Base-by-base conservation (phyloP, 2,329 filamentous ascomycete species). In the Aspergillus fumigatiaffinis region DNA sequence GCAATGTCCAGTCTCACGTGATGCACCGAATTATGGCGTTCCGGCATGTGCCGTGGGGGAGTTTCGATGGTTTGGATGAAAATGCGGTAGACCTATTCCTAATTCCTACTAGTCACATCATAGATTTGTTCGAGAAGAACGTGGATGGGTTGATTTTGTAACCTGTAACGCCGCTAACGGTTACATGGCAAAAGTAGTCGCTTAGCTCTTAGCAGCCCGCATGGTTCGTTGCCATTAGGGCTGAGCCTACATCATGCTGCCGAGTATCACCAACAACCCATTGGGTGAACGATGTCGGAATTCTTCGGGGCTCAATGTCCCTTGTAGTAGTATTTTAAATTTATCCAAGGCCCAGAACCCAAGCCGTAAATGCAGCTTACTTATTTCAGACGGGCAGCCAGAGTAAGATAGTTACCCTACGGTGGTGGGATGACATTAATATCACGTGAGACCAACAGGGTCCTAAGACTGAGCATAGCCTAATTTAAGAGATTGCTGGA, bases 291-390 rank as follows among this genome's bases (percentile, higher is more conserved):
- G 32, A 38, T 23, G 25, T 63, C 63, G 63, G 63, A 54, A 63
- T 55, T 58, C 56, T 60, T 65, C 63, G 63, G 63, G 60, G 47
- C 28, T 12, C 23, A 8, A 12, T 38, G 42, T 21, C 32, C 2
- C 32, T 6, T 17, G 32, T 17, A 38, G 14, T 38, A 17, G 32
- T 38, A 38, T 17, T 17, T 38, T 38, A 17, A 17, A 17, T 38
- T 3, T 7, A 17, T 38, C 14, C 32, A 17, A 38, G 32, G 17
- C 32, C 6, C 32, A 38, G 32, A 3, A 7, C 32, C 32, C 14
- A 38, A 12, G 8, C n/a, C 21, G n/a, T 10, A 12, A 20, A 9
- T 21, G 8, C 20, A 20, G 41, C 8, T 44, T 23, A 20, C 20
- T 21, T 23, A 47, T 23, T 47, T 14, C 20, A 14, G 12, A 47